phyloP scores from a whole-genome alignment of 192 early-diverging fungal genomes.

The Kappamyces sp. region DNA sequence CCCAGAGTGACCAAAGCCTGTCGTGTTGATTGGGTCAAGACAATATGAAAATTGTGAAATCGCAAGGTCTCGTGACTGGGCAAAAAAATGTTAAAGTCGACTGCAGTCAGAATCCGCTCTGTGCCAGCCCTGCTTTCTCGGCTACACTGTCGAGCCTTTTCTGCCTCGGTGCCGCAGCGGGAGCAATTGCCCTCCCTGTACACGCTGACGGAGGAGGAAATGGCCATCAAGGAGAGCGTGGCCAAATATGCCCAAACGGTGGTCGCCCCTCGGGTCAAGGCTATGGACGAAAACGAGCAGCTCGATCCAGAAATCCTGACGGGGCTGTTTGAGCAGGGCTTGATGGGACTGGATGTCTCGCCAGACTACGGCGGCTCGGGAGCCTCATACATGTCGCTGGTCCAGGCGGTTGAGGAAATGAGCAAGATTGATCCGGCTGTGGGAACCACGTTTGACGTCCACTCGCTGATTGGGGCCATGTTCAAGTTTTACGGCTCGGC shows the following conservation, averaged over 20 bases:
- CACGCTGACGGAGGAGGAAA: slow-evolving; percentile 11
- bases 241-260: slow-evolving; percentile 77
- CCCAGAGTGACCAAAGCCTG: too few species aligned
- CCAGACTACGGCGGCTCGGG: slow-evolving; percentile 71
- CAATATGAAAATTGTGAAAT: too few species aligned
- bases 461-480: slow-evolving; percentile 91
- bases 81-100: too few species aligned
- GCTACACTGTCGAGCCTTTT: too few species aligned
- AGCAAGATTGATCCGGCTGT: slow-evolving; percentile 94
- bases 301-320: slow-evolving; percentile 73
- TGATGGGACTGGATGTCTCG: slow-evolving; percentile 91
- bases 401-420: slow-evolving; percentile 82
- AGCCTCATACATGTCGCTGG: slow-evolving; percentile 76
- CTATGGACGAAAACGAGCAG: slow-evolving; percentile 91
- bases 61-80: too few species aligned
- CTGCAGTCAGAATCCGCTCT: too few species aligned
- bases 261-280: slow-evolving; percentile 73
- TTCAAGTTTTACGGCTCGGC: slow-evolving; percentile 75
- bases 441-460: slow-evolving; percentile 87
- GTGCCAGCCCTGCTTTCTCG: too few species aligned
- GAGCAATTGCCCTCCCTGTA: slow-evolving; percentile 3
- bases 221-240: slow-evolving; percentile 40
- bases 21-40: too few species aligned
- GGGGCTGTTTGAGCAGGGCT: slow-evolving; percentile 84
- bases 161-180: too few species aligned